phyloP scores from a whole-genome alignment of 1,284 basidiomycete genomes.

The Ceratobasidium sp. region DNA sequence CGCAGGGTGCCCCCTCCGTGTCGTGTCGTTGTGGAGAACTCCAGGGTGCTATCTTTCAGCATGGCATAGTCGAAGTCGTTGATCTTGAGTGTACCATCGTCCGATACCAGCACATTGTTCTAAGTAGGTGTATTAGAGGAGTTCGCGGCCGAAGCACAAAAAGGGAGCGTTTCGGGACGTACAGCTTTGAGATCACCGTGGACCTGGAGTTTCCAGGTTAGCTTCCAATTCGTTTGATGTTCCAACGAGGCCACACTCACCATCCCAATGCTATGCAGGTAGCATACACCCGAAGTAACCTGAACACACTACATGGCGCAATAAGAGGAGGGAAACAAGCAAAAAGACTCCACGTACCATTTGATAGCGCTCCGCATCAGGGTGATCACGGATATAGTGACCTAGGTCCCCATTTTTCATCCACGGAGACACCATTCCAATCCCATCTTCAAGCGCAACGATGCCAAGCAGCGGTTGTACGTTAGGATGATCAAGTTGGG shows the following conservation, averaged over 20 bases:
- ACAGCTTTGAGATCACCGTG: neutral
- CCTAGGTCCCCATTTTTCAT: neutral
- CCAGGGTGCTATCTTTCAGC: no score
- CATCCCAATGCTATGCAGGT: neutral
- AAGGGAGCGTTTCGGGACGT: no score
- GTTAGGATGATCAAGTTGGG: neutral
- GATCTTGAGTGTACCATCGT: no score
- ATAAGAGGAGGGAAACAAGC: neutral
- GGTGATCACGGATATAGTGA: neutral
- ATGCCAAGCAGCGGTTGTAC: neutral
- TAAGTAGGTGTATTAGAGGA: no score
- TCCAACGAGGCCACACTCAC: neutral
- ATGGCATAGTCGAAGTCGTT: no score
- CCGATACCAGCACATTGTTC: no score
- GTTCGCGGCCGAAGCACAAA: no score
- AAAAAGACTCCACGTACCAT: neutral
- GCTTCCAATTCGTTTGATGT: neutral
- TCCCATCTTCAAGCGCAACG: neutral
- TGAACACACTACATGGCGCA: neutral
- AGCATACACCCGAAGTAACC: neutral
- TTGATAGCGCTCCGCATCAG: neutral
- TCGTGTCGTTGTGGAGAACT: no score
- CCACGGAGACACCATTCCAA: conserved; percentile 22
- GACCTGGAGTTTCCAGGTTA: no score
- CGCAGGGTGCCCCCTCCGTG: no score